Conservation (phyloP, 306 rosid species). For the Cicer arietinum region DNA sequence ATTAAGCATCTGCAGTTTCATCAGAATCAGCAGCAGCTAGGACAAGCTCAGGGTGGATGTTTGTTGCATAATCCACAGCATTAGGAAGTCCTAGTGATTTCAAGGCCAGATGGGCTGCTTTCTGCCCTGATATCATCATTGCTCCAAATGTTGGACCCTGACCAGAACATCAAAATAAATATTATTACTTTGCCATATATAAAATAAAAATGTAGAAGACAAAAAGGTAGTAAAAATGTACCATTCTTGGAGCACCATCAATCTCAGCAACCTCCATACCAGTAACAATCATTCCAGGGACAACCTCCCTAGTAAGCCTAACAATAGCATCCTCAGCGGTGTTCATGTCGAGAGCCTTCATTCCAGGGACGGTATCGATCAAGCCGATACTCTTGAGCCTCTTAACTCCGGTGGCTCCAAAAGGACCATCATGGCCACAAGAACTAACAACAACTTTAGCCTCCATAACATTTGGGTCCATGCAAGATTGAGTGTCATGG, state of each 20-base stretch:
- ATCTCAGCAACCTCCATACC: conserved; percentile 98
- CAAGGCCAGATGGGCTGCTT: conserved; percentile 82
- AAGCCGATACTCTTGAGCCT: conserved; percentile 76
- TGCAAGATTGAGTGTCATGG: conserved; percentile 90
- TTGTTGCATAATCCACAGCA: conserved; percentile 50
- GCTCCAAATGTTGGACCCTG: conserved; percentile 94
- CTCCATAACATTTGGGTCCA: conserved; percentile 98
- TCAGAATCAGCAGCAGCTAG: conserved; percentile 71
- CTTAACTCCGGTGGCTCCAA: conserved; percentile 94
- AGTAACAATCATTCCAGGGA: conserved; percentile 91
- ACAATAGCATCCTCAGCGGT: conserved; percentile 87
- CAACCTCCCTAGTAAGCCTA: conserved; percentile 73
- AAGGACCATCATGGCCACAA: conserved; percentile 91
- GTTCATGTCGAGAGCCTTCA: conserved; percentile 95
- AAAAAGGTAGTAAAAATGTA: conserved; percentile 32
- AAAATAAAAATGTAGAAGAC: not conserved
- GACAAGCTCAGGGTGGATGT: conserved; percentile 62
- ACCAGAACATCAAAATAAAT: not conserved
- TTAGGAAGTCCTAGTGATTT: conserved; percentile 59
- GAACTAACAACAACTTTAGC: conserved; percentile 90
- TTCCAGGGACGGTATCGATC: conserved; percentile 74
- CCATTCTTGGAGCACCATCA: conserved; percentile 95
- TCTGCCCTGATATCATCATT: conserved; percentile 89
- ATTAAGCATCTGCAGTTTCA: conserved; percentile 64
- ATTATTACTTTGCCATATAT: not conserved